Evolutionary conservation across 108 stramenopile genomes (phyloP).

Genomic region (Nannochloropsis gaditana): DNA sequence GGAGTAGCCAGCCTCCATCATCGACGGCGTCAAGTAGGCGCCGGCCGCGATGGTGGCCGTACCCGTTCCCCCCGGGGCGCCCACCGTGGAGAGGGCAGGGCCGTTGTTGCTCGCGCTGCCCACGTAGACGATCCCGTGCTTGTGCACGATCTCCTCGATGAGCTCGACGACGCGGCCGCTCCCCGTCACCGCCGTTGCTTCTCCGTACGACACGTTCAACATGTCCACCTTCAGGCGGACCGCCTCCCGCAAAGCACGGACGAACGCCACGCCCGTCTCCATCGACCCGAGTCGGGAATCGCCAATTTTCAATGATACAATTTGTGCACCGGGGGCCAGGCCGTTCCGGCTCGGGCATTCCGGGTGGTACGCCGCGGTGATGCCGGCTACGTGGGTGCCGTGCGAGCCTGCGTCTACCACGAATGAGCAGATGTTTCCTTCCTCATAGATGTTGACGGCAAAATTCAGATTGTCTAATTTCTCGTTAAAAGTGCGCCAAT

Average conservation of each 20-base stretch:
- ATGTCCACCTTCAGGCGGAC: constrained; percentile 64
- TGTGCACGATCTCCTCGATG: constrained; percentile 61
- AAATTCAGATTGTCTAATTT: constrained; percentile 61
- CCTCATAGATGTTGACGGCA: constrained; percentile 66
- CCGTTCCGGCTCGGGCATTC: constrained; percentile 59
- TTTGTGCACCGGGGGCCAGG: constrained; percentile 80
- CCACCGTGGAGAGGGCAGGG: constrained; percentile 74
- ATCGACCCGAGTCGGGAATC: constrained; percentile 71
- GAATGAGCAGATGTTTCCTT: constrained; percentile 64
- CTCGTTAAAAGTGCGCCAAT: constrained; percentile 50
- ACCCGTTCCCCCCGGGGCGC: constrained; percentile 69
- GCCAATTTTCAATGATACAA: constrained; percentile 78
- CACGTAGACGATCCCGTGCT: constrained; percentile 68
- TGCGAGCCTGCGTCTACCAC: constrained; percentile 75
- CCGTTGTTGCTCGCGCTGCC: constrained; percentile 81
- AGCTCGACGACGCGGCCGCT: constrained; percentile 63
- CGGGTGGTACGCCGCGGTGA: constrained; percentile 62
- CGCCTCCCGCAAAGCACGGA: constrained; percentile 70
- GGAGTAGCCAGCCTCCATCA: constrained; percentile 37
- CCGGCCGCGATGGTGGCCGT: constrained; percentile 64
- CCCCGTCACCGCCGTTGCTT: constrained; percentile 62
- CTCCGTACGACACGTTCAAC: constrained; percentile 79
- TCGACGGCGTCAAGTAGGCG: constrained; percentile 55
- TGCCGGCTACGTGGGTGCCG: constrained; percentile 85
- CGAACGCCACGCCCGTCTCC: constrained; percentile 76